Evolutionary conservation across 148 eudicot species (phyloP), one percentile per base, ranked within the genome.

Genomic region (Vaccinium myrtillus): DNA sequence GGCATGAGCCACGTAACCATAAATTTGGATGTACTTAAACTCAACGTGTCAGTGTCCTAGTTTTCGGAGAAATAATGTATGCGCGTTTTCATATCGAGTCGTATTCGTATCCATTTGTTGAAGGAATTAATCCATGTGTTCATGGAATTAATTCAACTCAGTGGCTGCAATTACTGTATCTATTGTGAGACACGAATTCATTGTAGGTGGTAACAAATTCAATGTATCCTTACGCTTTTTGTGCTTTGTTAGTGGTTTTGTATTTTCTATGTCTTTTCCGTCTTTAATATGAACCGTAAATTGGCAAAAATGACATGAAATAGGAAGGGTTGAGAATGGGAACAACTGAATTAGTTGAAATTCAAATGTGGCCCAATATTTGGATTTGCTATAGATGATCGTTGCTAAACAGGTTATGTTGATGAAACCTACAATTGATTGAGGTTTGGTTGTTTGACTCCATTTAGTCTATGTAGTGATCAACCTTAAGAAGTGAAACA

Each of bases 261-360:
- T 69, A 3, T 16, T 69, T 27, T 27, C 39, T 36, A 21, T 63
- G 27, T 63, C 69, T 56, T 79, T 54, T 79, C 18, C 50, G 8
- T 80, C 36, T 80, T 80, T 59, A 23, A 61, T 25, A 32, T 32
- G 69, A 55, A 36, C 36, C 7, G 36, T 25, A 56, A 79, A 79
- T 79, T 30, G 50, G 67, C 15, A n/a, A 32, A n/a, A 27, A 79
- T 32, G 27, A 79, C 69, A 36, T 79, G 82, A 80, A 81, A 69
- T 69, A 12, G 8, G 12, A 69, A 69, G 16, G 49, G n/a, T 46
- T 25, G 61, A 39, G 48, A 39, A 15, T 43, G 58, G 8, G 51
- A 46, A 25, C 19, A 48, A 55, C 70, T 39, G 0, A 25, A 49
- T 77, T 36, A 21, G 8, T 79, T 49, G 39, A 69, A 27, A 14